Conservation (phyloP, 2,329 filamentous ascomycete species). For the Colletotrichum tanaceti region DNA sequence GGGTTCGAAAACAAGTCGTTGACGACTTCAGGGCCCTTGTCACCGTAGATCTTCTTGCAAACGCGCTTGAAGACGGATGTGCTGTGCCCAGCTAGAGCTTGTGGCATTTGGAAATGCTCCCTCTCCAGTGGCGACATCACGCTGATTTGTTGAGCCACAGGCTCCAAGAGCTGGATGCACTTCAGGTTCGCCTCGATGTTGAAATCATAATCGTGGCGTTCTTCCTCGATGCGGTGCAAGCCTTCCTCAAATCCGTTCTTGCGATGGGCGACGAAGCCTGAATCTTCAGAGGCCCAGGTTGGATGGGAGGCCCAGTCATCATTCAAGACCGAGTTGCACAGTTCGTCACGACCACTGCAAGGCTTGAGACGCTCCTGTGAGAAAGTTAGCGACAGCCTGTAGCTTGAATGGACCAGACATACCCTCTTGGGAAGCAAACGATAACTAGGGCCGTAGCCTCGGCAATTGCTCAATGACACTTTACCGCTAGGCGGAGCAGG, state of each 20-base stretch:
- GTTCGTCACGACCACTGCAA: conserved; percentile 93
- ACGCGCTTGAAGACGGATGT: conserved; percentile 97
- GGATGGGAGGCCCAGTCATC: conserved; percentile 99
- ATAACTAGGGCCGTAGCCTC: conserved; percentile 95
- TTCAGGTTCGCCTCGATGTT: conserved; percentile 96
- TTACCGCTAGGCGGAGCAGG: conserved; percentile 80
- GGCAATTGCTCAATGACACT: conserved; percentile 94
- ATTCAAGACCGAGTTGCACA: conserved; percentile 93
- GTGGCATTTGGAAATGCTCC: conserved; percentile 80
- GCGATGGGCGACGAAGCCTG: conserved; percentile 94
- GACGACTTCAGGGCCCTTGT: conserved; percentile 86
- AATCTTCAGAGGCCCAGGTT: conserved; percentile 98
- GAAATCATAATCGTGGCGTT: conserved; percentile 98
- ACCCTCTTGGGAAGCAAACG: conserved; percentile 86
- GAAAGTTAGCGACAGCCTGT: conserved; percentile 3
- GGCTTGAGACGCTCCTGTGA: conserved; percentile 82
- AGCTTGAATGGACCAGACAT: conserved; percentile 45
- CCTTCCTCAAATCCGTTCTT: conserved; percentile 97
- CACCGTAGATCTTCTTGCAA: conserved; percentile 97
- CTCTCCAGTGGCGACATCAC: conserved; percentile 81
- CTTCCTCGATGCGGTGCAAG: conserved; percentile 95
- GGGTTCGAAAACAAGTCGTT: conserved; percentile 87
- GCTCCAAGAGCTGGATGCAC: conserved; percentile 95
- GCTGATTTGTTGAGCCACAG: conserved; percentile 89
- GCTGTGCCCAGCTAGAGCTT: conserved; percentile 89